phyloP scores from a whole-genome alignment of 176 grass and related monocot genomes.

The Phoenix roebelenii region DNA sequence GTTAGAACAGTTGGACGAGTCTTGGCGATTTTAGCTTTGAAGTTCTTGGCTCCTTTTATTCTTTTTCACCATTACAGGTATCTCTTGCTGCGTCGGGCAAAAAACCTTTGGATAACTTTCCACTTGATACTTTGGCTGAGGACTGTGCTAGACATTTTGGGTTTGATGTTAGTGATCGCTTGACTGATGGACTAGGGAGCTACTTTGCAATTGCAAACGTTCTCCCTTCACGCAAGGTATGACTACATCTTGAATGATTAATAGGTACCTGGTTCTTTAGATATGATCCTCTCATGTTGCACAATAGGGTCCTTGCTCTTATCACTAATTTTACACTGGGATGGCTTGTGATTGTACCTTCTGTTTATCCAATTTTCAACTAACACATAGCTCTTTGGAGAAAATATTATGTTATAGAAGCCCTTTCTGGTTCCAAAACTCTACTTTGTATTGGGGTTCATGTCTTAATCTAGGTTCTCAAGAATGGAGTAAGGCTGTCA shows the following conservation, averaged over 20 bases:
- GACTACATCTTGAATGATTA: background rate
- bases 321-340: no score
- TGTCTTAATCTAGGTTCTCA: slow-evolving; percentile 38
- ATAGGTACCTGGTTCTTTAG: no score
- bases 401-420: no score
- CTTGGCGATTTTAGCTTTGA: slow-evolving; percentile 5
- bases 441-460: no score
- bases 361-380: no score
- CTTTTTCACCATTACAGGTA: slow-evolving; percentile 31
- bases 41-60: slow-evolving; percentile 12
- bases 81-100: slow-evolving; percentile 34
- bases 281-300: no score
- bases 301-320: no score
- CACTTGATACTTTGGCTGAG: slow-evolving; percentile 39
- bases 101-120: slow-evolving; percentile 17
- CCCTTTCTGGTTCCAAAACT: no score
- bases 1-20: no score
- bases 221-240: slow-evolving; percentile 57
- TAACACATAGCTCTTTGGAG: no score
- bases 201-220: slow-evolving; percentile 69
- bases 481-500: slow-evolving; percentile 68
- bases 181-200: slow-evolving; percentile 32
- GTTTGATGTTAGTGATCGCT: slow-evolving; percentile 37
- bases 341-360: no score
- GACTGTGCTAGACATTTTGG: slow-evolving; percentile 36